A percentile compares a stretch with the other conserved stretches of the same genome.
Conservation (phyloP, 306 rosid genomes). For the Citrullus colocynthis region DNA sequence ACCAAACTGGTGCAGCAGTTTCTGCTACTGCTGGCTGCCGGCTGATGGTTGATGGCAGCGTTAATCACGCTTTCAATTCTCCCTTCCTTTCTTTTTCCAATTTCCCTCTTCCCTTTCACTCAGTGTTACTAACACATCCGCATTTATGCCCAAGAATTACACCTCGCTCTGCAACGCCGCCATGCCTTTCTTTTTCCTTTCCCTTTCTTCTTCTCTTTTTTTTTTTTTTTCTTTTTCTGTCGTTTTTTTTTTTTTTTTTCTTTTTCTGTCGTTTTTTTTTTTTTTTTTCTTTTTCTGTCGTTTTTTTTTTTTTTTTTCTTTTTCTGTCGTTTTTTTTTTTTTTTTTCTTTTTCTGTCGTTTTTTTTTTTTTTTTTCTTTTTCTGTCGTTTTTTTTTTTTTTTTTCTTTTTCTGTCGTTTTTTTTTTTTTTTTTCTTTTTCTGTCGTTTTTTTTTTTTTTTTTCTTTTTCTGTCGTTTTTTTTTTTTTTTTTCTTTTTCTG, state of each 20-base stretch:
- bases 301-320: background rate
- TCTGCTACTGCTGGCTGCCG: background rate
- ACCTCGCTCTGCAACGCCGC: conserved; percentile 74
- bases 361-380: background rate
- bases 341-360: too few species aligned
- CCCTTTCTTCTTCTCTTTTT: conserved; percentile 17
- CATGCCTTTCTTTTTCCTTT: conserved; percentile 43
- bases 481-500: background rate
- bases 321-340: too few species aligned
- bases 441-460: too few species aligned
- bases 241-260: background rate
- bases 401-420: too few species aligned
- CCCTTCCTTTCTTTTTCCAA: background rate
- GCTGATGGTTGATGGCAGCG: background rate
- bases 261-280: background rate
- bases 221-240: background rate
- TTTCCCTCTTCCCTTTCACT: background rate
- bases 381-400: too few species aligned
- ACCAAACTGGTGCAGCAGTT: conserved; percentile 2
- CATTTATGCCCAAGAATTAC: conserved; percentile 42
- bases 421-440: background rate
- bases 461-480: too few species aligned
- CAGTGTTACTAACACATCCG: background rate
- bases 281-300: too few species aligned
- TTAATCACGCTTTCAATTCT: conserved; percentile 15